Base-by-base conservation (phyloP, 768 basidiomycete species). In the Russula griseocarnosa region DNA sequence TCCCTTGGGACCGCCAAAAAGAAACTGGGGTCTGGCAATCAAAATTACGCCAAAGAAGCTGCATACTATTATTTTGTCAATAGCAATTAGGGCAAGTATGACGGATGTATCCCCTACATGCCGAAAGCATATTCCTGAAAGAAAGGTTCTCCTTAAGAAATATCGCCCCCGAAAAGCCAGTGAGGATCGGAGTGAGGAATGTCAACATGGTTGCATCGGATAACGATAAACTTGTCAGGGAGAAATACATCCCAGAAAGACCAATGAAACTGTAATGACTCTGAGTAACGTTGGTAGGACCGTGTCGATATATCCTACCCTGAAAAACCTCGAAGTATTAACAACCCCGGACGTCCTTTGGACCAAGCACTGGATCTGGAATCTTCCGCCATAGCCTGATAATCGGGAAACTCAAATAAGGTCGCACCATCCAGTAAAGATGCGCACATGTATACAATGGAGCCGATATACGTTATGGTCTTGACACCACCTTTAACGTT, bases 201-300 rank as follows among this genome's bases (percentile, higher is more conserved):
- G 85, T 85, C 53, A 96, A 75, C 5, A 90, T 87, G 0, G 85
- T 86, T 0, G 89, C 83, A 71, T 94, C 92, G 1, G 88, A 87
- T 0, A 94, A 77, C 0, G 88, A 87, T 5, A 94, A 79, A 72
- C 86, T 89, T 72, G 84, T 79, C 10, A 92, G 75, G 1, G 88
- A 84, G 69, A 83, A 87, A 71, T 88, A 89, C 20, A 83, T 75
- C 18, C 86, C 84, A 61, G 83, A 83, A 8, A 92, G 74, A 5
- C 86, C 87, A 58, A 90, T 80, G 72, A 92, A 95, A 2, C 87
- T 90, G 58, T 0, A 60, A 5, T 18, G 30, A 52, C 20, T 13
- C 51, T 57, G 50, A 58, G 30, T 1, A 32, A 24, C 30, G n/a
- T 22, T 28, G 3, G n/a, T 2, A 18, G 24, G 22, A 7, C 26